Conservation (phyloP, 1,284 basidiomycete genomes). For the Ustilago curta region DNA sequence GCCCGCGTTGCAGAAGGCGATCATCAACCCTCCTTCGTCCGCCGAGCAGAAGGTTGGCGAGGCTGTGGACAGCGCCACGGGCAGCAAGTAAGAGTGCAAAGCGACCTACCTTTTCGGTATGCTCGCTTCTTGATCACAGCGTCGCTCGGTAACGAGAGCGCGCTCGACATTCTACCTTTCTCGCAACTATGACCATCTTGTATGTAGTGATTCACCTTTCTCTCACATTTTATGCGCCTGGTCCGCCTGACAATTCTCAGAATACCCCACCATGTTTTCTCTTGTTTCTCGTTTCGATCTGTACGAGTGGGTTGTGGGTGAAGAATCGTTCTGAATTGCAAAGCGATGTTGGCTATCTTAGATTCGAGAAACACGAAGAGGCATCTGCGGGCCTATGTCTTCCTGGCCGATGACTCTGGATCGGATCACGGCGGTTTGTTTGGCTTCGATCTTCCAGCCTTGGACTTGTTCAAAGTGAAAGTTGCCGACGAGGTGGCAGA, state of each 20-base stretch:
- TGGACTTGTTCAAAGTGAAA: conserved; percentile 52
- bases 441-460: conserved; percentile 55
- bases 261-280: conserved; percentile 21
- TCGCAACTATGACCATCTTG: conserved; percentile 4
- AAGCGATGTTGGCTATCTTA: neutral
- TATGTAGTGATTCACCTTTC: conserved; percentile 2
- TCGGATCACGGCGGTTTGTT: conserved; percentile 51
- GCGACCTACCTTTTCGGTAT: neutral
- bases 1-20: conserved; percentile 65
- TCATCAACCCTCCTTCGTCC: conserved; percentile 40
- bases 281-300: neutral
- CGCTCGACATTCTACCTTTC: neutral
- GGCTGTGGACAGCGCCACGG: conserved; percentile 13
- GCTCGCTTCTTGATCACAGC: neutral
- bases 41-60: conserved; percentile 22
- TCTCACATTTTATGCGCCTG: neutral
- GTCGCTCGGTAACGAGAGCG: neutral
- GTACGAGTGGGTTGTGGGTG: neutral
- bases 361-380: conserved; percentile 41
- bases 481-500: conserved; percentile 45
- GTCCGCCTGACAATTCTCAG: conserved; percentile 33
- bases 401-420: conserved; percentile 52
- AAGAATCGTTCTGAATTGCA: neutral
- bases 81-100: conserved; percentile 16
- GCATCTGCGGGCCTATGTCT: conserved; percentile 56